Base-by-base conservation (phyloP, 148 eudicot genomes). In the Rhododendron griersonianum region DNA sequence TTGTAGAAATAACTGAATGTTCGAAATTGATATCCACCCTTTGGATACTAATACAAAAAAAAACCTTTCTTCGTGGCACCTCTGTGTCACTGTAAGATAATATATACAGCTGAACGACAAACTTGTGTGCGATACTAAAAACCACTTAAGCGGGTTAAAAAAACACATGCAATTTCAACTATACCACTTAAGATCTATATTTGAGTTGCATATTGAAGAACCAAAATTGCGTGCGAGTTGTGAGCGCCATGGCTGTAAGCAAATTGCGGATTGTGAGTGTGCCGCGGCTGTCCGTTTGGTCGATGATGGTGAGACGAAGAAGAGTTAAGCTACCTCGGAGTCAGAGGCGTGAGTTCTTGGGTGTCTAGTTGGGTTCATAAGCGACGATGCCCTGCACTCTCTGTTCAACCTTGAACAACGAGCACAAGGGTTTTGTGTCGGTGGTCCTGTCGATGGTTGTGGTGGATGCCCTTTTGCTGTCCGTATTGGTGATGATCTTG, bases 401-500 rank as follows among this genome's bases (percentile, higher is more conserved):
- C 69, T 48, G 61, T 53, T 61, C 81, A 78, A 23, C 78, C 87
- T 89, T 28, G 87, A 18, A 84, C 51, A 79, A 19, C 83, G 90
- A 23, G 85, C 47, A 80, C 81, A 78, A 4, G 90, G 69, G 55
- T 71, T 86, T 44, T 84, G 33, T 21, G 65, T 53, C 3, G 92
- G 84, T 63, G 90, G 51, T 57, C 71, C 87, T 77, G 84, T 63
- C 10, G 92, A 83, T 71, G 90, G 51, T 55, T 75, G 87, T 77
- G 84, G 65, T 75, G 89, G 87, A 79, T 82, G 77, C 37, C n/a
- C 79, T 85, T 77, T 85, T 4, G 84, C 86, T 85, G 83, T 19
- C 35, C 23, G 44, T 30, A 76, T 21, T 11, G 86, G 76, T 37
- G 86, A 33, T 41, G 86, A 86, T 85, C 67, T 45, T 21, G 89